Conservation (phyloP, 768 basidiomycete species). For the Coprinellus micaceus region DNA sequence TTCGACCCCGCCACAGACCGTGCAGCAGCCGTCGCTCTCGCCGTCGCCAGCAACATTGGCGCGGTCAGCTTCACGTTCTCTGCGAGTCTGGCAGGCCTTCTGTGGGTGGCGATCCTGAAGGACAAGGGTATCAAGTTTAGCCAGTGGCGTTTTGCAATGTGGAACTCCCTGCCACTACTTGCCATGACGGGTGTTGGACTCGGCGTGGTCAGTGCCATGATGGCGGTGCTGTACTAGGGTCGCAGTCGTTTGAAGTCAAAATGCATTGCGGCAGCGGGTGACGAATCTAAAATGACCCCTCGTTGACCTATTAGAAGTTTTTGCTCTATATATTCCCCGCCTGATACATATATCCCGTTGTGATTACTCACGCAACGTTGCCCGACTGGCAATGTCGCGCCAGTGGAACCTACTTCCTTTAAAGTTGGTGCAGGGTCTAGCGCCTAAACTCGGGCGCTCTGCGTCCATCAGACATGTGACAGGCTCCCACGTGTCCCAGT, state of each 20-base stretch:
- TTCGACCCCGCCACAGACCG: conserved; percentile 34
- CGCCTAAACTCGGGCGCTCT: background rate
- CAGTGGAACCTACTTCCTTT: background rate
- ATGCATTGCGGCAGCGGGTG: too few relatives aligned
- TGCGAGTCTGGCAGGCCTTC: conserved; percentile 81
- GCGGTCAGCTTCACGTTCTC: conserved; percentile 88
- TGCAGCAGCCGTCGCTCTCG: conserved; percentile 71
- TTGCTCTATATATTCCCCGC: too few relatives aligned
- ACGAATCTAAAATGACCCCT: too few relatives aligned
- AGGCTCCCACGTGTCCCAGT: background rate
- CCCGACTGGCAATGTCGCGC: too few relatives aligned
- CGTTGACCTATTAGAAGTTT: too few relatives aligned
- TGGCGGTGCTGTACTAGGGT: conserved; percentile 45
- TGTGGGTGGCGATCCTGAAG: conserved; percentile 73
- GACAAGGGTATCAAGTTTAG: conserved; percentile 68
- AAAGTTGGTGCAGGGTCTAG: background rate
- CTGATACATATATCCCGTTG: too few relatives aligned
- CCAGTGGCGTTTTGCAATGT: conserved; percentile 61
- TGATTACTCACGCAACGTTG: too few relatives aligned
- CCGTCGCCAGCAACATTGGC: conserved; percentile 85
- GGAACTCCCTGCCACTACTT: conserved; percentile 66
- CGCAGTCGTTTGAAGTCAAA: background rate
- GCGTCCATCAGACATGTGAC: background rate
- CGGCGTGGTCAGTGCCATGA: conserved; percentile 72
- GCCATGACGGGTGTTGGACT: conserved; percentile 65